Conservation (phyloP, 2,329 filamentous ascomycete species). For the Colletotrichum magnum region DNA sequence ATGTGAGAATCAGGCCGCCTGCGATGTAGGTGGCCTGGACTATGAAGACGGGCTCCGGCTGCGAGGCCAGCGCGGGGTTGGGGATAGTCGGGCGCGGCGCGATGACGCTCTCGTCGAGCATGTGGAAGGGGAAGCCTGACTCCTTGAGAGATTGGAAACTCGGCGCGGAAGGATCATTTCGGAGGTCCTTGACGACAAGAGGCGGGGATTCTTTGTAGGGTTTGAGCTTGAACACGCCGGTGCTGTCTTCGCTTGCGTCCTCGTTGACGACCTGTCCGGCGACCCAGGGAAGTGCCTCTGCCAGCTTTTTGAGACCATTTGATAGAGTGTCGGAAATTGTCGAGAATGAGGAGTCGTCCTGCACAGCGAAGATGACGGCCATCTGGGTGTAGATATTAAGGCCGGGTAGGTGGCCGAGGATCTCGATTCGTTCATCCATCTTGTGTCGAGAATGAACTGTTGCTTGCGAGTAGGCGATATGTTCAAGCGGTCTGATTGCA, state of each 20-base stretch:
- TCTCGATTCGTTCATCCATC: constrained; percentile 49
- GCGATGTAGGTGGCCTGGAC: constrained; percentile 46
- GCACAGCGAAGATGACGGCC: constrained; percentile 54
- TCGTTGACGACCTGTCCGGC: constrained; percentile 60
- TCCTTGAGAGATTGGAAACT: constrained; percentile 54
- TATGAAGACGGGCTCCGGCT: constrained; percentile 27
- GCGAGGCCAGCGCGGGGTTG: background rate
- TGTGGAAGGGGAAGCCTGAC: constrained; percentile 59
- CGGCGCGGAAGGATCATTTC: constrained; percentile 50
- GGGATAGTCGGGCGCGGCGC: constrained; percentile 43
- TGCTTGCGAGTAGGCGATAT: background rate
- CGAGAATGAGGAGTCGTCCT: constrained; percentile 42
- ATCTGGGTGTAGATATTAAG: constrained; percentile 63
- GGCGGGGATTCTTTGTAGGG: constrained; percentile 48
- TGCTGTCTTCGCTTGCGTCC: constrained; percentile 44
- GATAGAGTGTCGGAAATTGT: constrained; percentile 50
- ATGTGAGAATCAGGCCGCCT: constrained; percentile 64
- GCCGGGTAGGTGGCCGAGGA: constrained; percentile 57
- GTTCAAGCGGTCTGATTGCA: background rate
- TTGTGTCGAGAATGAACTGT: background rate
- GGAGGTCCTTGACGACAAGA: constrained; percentile 60
- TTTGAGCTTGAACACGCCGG: constrained; percentile 57
- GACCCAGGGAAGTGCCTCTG: constrained; percentile 60
- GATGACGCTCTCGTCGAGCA: constrained; percentile 62
- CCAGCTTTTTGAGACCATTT: constrained; percentile 55